A percentile compares a stretch with the other conserved stretches of the same genome.
These are phyloP conservation scores for Ziziphus jujuba DNA, from an alignment of 306 rosid species.

Conservation along the genomic window DNA sequence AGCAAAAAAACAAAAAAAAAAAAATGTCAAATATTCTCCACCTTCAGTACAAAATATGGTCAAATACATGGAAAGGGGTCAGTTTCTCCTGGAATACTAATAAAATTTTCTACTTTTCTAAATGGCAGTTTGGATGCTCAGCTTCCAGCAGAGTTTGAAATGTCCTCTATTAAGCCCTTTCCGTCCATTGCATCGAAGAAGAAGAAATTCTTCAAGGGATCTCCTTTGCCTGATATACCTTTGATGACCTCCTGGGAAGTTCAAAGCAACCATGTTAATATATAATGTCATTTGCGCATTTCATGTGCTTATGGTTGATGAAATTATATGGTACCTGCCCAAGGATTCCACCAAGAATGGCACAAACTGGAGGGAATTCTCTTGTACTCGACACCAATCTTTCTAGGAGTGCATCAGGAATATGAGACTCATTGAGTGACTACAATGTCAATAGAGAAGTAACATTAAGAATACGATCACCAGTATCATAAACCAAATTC, in stretches of 20 bases:
- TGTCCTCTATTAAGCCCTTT: slow-evolving; percentile 81
- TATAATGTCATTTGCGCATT: not conserved
- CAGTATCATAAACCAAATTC: not conserved
- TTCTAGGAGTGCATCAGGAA: slow-evolving; percentile 69
- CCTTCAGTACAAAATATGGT: not conserved
- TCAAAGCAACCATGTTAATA: slow-evolving; percentile 9
- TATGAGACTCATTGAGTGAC: slow-evolving; percentile 69
- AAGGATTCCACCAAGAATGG: slow-evolving; percentile 86
- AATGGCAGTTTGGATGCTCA: slow-evolving; percentile 15
- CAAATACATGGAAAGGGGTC: slow-evolving; percentile 19
- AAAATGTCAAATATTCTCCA: not conserved
- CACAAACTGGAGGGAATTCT: slow-evolving; percentile 98
- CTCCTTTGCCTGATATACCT: slow-evolving; percentile 91
- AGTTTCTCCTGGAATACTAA: slow-evolving; percentile 13
- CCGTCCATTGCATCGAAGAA: slow-evolving; percentile 85
- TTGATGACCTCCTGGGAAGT: slow-evolving; percentile 83
- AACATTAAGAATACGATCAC: slow-evolving; percentile 25
- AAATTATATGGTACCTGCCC: slow-evolving; percentile 67
- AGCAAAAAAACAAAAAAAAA: not conserved
- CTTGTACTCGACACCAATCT: slow-evolving; percentile 55
- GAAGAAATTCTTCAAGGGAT: slow-evolving; percentile 78
- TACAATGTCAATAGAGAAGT: slow-evolving; percentile 31
- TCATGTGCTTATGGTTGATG: not conserved
- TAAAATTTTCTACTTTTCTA: slow-evolving; percentile 5
- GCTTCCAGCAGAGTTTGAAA: slow-evolving; percentile 37